Evolutionary conservation across 2,329 filamentous ascomycete species (phyloP), one percentile per base, ranked within the genome.

Genomic region (Colletotrichum sidae): DNA sequence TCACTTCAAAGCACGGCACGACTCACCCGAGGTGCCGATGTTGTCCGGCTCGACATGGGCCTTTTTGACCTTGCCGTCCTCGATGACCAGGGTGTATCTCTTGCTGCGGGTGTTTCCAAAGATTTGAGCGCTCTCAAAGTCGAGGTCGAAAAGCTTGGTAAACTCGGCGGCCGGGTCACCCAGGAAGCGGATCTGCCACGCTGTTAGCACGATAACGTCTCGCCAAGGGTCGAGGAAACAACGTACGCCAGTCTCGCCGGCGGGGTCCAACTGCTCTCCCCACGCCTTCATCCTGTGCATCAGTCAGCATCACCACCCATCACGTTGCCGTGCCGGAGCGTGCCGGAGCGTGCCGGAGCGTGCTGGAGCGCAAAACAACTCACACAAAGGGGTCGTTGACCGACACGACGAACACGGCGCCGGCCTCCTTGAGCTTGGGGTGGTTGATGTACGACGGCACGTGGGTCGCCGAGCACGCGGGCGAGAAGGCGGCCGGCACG

Each of bases 321-420:
- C 3, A 25, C 25, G 25, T 25, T 25, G 25, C 25, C 25, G 4
- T 25, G 25, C 4, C 25, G 25, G 25, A 25, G 25, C 25, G 25
- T 25, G 25, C 4, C 25, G 25, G 25, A 25, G 25, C 25, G 25
- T 25, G 25, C 25, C 25, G 25, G 25, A 25, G 25, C 25, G 25
- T 25, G 25, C 4, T 5, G 25, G 25, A 25, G 25, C 25, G 25
- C 25, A 25, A 25, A 25, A 12, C 37, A 38, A 81, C 92, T 80
- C 84, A 96, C 92, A 97, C 94, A 77, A 97, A 97, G 17, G 94
- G 88, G 77, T 98, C 95, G 76, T 98, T 98, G 75, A 97, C 94
- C 13, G 92, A 90, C 61, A 98, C 89, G 45, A 98, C 93, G 74
- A 96, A 97, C 50, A 97, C 92, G 73, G 91, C 85, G 53, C 94